Conservation (phyloP, 495 filamentous ascomycete species). For the Podospora comata region DNA sequence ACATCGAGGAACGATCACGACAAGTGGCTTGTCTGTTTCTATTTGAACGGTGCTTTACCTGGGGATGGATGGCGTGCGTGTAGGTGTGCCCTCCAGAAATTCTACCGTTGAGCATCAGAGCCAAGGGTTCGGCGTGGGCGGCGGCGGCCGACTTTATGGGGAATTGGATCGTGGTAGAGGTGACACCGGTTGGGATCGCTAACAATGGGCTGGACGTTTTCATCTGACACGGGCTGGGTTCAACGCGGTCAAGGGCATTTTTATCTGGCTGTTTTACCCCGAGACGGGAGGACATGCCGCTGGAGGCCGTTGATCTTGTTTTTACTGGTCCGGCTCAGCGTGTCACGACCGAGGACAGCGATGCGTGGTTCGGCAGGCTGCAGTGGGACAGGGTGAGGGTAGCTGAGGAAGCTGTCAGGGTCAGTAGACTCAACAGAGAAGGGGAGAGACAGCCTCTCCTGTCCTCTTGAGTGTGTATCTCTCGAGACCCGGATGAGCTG, state of each 20-base stretch:
- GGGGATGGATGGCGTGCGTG: conserved; percentile 41
- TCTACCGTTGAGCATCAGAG: conserved; percentile 60
- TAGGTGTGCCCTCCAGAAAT: conserved; percentile 62
- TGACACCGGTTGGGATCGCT: conserved; percentile 46
- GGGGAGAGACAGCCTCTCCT: not conserved
- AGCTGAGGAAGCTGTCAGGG: conserved; percentile 22
- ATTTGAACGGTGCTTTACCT: conserved; percentile 43
- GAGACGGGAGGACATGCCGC: conserved; percentile 52
- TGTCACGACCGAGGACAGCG: not conserved
- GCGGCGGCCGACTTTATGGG: conserved; percentile 59
- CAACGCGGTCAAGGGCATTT: conserved; percentile 56
- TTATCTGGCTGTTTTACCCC: conserved; percentile 62
- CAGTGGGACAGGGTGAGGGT: conserved; percentile 29
- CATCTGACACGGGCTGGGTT: conserved; percentile 53
- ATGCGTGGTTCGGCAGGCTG: conserved; percentile 15
- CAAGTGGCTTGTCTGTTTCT: conserved; percentile 40
- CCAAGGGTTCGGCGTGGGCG: conserved; percentile 63
- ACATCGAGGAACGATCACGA: conserved; percentile 36
- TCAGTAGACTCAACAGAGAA: not conserved
- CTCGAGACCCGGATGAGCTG: not conserved
- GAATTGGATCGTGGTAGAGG: conserved; percentile 49
- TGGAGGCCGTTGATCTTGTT: conserved; percentile 50
- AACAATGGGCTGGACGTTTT: conserved; percentile 48
- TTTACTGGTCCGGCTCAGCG: conserved; percentile 30
- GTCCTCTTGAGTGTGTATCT: not conserved